Percentiles rank a stretch among this genome's conserved stretches.
These are phyloP conservation scores for Blastobotrys aristatus DNA, from an alignment of 1,139 yeast species.

Conservation along the genomic window DNA sequence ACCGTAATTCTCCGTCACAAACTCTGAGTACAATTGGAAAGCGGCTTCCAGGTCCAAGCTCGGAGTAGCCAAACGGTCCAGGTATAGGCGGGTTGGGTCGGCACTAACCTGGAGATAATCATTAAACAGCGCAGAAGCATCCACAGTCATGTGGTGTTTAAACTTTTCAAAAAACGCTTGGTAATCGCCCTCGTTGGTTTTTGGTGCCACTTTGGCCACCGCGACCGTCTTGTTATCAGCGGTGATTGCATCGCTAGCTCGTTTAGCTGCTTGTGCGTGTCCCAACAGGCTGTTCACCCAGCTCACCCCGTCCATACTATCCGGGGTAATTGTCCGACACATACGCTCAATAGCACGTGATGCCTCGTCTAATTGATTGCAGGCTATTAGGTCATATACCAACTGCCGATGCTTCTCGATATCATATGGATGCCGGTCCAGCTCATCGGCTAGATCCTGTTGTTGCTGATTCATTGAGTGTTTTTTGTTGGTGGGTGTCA, in stretches of 20 bases:
- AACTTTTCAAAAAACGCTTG: not conserved
- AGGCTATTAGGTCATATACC: conserved; percentile 3
- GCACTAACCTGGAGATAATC: not conserved
- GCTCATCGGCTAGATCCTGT: not conserved
- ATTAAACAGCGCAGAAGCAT: not conserved
- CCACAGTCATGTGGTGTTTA: not conserved
- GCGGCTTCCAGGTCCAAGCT: conserved; percentile 43
- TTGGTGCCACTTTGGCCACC: no score
- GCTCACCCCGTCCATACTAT: not conserved
- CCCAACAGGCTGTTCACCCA: not conserved
- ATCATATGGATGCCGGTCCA: not conserved
- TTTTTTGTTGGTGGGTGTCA: not conserved
- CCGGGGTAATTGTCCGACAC: not conserved
- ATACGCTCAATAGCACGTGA: not conserved
- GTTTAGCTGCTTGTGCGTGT: not conserved
- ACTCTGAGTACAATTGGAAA: conserved; percentile 41
- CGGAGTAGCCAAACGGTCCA: conserved; percentile 41
- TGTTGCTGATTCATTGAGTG: not conserved
- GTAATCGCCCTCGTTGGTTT: no score
- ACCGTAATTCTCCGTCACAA: conserved; percentile 35
- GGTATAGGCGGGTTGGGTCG: conserved; percentile 16
- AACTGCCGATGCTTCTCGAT: not conserved
- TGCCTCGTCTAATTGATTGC: conserved; percentile 21
- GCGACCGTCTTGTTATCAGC: not conserved
- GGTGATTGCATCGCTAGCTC: not conserved